Percentiles rank a stretch among this genome's conserved stretches.
Evolutionary conservation across 2,329 filamentous ascomycete genomes (phyloP).

Genomic region (Neofusicoccum sp.): DNA sequence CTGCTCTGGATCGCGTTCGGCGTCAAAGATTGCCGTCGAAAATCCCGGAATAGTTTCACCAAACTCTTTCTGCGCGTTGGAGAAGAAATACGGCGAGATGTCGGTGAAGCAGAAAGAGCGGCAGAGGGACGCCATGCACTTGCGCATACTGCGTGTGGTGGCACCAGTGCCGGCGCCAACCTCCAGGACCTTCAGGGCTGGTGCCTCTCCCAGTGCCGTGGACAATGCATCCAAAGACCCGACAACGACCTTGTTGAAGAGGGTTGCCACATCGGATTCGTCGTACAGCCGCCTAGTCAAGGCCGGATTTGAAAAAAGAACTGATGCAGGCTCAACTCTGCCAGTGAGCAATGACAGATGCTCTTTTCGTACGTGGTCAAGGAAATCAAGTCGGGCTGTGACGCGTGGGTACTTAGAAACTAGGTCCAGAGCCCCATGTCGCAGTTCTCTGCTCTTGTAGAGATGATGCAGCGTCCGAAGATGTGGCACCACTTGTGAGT

Average conservation of each 20-base stretch:
- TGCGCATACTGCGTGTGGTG: not conserved
- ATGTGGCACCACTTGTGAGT: not conserved
- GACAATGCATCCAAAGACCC: not conserved
- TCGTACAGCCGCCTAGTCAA: not conserved
- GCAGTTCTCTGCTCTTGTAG: not conserved
- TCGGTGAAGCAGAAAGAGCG: constrained; percentile 25
- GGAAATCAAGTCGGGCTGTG: not conserved
- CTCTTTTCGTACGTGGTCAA: not conserved
- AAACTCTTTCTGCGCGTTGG: not conserved
- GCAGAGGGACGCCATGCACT: not conserved
- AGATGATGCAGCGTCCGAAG: not conserved
- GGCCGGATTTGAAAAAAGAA: not conserved
- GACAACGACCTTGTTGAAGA: not conserved
- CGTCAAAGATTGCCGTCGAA: not conserved
- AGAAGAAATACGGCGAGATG: constrained; percentile 28
- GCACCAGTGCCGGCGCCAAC: not conserved
- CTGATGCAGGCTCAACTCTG: not conserved
- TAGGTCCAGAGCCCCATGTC: too few species aligned
- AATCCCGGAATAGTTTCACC: not conserved
- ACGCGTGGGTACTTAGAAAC: not conserved
- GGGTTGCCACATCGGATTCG: not conserved
- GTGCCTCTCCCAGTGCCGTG: not conserved
- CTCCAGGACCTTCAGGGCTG: not conserved
- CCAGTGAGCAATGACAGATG: not conserved
- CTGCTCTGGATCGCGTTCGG: not conserved